Percentiles rank a stretch among this genome's conserved stretches.
Conservation (phyloP, 768 basidiomycete genomes). For the Trametopsis cervina region DNA sequence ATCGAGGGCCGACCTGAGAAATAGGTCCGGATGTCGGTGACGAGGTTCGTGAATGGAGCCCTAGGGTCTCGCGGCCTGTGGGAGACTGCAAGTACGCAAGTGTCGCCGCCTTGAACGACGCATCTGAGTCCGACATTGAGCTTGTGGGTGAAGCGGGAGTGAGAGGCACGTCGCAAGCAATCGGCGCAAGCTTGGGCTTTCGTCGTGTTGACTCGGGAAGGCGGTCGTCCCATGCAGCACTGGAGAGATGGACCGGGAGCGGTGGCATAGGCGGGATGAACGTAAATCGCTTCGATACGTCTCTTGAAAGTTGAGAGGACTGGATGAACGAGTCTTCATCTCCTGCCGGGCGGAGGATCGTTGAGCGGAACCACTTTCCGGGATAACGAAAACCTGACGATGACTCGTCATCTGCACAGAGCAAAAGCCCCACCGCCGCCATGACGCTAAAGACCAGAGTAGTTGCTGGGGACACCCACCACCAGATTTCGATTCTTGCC, state of each 20-base stretch:
- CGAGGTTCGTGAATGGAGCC: conserved; percentile 10
- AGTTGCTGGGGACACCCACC: conserved; percentile 14
- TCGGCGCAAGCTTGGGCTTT: conserved; percentile 10
- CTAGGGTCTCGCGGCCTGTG: conserved; percentile 17
- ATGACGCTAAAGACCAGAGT: conserved; percentile 8
- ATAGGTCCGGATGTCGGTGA: not conserved
- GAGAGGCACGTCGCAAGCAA: conserved; percentile 1
- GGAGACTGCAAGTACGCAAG: conserved; percentile 22
- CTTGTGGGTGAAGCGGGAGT: conserved; percentile 8
- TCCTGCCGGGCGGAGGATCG: conserved; percentile 5
- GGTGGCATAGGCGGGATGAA: conserved; percentile 12
- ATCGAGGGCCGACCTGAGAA: conserved; percentile 3
- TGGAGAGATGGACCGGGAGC: conserved; percentile 10
- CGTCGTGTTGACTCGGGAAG: conserved; percentile 4
- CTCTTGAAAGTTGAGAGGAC: conserved; percentile 7
- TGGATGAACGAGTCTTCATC: conserved; percentile 12
- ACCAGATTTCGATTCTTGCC: conserved; percentile 10
- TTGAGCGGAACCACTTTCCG: conserved; percentile 13
- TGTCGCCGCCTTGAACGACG: conserved; percentile 19
- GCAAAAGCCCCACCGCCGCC: conserved; percentile 8
- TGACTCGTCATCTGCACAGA: conserved; percentile 9
- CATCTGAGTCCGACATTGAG: conserved; percentile 15
- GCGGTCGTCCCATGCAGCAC: conserved; percentile 17
- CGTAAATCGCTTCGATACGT: conserved; percentile 10
- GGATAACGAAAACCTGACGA: conserved; percentile 8